phyloP scores from a whole-genome alignment of 768 basidiomycete species.

The Sporobolomyces phaffii region DNA sequence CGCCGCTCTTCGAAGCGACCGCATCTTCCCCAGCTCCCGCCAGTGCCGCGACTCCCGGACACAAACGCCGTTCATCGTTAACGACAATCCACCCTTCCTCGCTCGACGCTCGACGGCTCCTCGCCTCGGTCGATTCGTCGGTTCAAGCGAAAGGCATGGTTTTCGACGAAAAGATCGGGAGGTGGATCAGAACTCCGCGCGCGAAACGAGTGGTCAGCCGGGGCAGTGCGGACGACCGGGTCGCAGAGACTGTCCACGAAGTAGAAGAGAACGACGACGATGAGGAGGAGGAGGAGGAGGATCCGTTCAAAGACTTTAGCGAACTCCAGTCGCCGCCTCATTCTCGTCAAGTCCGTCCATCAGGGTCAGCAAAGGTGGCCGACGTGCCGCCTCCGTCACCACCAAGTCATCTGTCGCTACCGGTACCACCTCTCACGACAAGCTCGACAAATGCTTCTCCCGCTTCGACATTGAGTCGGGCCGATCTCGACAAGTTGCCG shows the following conservation, averaged over 20 bases:
- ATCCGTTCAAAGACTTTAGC: slow-evolving; percentile 28
- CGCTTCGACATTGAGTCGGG: background rate
- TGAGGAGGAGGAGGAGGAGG: slow-evolving; percentile 32
- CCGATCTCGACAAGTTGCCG: slow-evolving; percentile 10
- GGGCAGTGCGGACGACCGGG: slow-evolving; percentile 34
- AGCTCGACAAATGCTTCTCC: background rate
- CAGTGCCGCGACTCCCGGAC: background rate
- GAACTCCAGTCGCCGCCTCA: slow-evolving; percentile 10
- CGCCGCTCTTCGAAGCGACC: background rate
- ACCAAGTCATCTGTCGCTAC: background rate
- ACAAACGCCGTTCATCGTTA: slow-evolving; percentile 29
- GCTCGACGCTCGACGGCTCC: slow-evolving; percentile 43
- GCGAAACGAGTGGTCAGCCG: background rate
- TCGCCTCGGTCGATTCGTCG: slow-evolving; percentile 35
- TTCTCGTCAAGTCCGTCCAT: background rate
- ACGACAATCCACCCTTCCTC: slow-evolving; percentile 44
- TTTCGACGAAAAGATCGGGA: slow-evolving; percentile 44
- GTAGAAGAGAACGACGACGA: slow-evolving; percentile 40
- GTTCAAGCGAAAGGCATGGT: slow-evolving; percentile 45
- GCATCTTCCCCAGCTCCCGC: background rate
- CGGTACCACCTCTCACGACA: background rate
- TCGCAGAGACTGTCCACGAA: slow-evolving; percentile 24
- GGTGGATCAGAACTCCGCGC: slow-evolving; percentile 45
- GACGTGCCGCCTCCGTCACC: background rate
- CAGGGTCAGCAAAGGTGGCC: background rate